These are phyloP conservation scores for Macaranga tanarius DNA, from an alignment of 441 rosid genomes.

Conservation along the genomic window DNA sequence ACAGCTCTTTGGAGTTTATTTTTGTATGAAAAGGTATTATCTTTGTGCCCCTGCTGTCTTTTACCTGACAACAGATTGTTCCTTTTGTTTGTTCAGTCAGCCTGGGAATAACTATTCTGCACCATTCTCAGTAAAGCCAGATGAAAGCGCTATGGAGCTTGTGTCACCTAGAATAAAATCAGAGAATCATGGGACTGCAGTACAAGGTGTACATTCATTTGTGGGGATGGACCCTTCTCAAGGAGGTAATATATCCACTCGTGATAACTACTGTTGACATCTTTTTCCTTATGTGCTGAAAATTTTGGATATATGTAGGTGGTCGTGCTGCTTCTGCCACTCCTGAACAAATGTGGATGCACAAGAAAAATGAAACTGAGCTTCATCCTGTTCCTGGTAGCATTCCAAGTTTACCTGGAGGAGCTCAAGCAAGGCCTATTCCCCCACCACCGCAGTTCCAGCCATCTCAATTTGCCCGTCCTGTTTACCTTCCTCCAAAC, in stretches of 20 bases:
- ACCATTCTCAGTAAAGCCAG: conserved; percentile 42
- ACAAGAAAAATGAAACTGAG: conserved; percentile 40
- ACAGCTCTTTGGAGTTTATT: conserved; percentile 9
- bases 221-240: conserved; percentile 43
- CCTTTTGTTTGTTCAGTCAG: conserved; percentile 40
- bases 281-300: conserved; percentile 8
- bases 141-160: conserved; percentile 61
- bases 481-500: conserved; percentile 61
- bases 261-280: conserved; percentile 4
- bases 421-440: conserved; percentile 56
- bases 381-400: conserved; percentile 51
- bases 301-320: conserved; percentile 35
- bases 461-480: conserved; percentile 67
- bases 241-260: conserved; percentile 45
- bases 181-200: conserved; percentile 45
- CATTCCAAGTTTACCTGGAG: conserved; percentile 51
- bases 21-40: conserved; percentile 10
- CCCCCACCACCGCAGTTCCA: conserved; percentile 68
- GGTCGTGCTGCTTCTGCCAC: conserved; percentile 33
- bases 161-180: conserved; percentile 58
- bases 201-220: conserved; percentile 46
- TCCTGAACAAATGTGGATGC: conserved; percentile 45
- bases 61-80: conserved; percentile 25
- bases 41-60: conserved; percentile 3
- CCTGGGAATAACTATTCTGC: conserved; percentile 42